Evolutionary conservation across 2,329 filamentous ascomycete species (phyloP), one percentile per base, ranked within the genome.

Genomic region (Verticillium dahliae): DNA sequence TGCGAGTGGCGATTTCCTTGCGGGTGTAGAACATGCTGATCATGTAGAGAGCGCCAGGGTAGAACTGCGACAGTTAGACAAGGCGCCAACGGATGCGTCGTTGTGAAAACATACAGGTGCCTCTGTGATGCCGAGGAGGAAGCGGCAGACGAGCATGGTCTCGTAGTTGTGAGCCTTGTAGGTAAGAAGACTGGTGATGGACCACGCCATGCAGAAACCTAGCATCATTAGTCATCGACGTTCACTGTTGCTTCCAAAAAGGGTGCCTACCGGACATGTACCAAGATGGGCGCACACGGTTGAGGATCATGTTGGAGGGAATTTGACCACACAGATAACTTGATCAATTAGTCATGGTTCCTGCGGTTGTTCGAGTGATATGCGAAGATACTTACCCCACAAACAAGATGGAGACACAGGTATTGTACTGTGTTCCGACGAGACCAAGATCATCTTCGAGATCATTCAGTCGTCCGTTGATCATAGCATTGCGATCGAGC

Each of bases 301-400:
- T 73, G 2, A 74, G 62, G n/a, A 74, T 68, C 71, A 74, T 73
- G 65, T 74, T 74, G 18, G 68, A 70, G 11, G 71, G 72, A 6
- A 76, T 61, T 27, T 65, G 63, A 13, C 63, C 63, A 10, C 62
- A 64, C 3, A 65, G 62, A 9, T 65, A 63, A 6, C 62, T 63
- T 15, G 13, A 56, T 3, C 4, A 10, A 33, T 63, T 22, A 60
- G 56, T n/a, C n/a, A 33, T 18, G 31, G 3, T 52, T 27, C 27
- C 27, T 27, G 27, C 4, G 27, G 27, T 27, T 2, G 3, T 27
- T 33, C 37, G 6, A 31, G 35, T 7, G 14, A 18, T 27, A 27
- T 27, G 27, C 27, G 27, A 27, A 27, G 27, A 2, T 27, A 57
- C 62, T 6, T 57, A 65, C 57, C 63, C 63, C 13, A 65, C 63